Conservation (phyloP, 2,329 filamentous ascomycete species). For the Alternaria sp. region DNA sequence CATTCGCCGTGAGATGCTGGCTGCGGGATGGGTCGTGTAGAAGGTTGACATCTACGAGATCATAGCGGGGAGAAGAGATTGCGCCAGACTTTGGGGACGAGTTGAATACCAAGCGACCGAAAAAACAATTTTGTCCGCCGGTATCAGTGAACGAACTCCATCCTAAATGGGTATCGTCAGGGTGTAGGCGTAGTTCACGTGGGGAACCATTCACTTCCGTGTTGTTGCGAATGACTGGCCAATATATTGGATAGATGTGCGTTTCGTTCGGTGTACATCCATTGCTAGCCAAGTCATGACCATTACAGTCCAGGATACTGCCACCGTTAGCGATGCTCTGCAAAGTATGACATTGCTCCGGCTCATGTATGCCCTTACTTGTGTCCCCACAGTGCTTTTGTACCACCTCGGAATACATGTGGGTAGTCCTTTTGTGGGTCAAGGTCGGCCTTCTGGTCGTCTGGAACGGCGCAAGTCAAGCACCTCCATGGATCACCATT, state of each 20-base stretch:
- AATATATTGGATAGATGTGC: constrained; percentile 55
- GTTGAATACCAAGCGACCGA: constrained; percentile 56
- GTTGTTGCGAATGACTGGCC: constrained; percentile 31
- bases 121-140: constrained; percentile 46
- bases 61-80: constrained; percentile 44
- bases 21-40: neutral
- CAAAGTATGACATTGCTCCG: too few relatives aligned
- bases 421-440: constrained; percentile 52
- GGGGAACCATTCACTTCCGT: constrained; percentile 35
- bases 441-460: constrained; percentile 40
- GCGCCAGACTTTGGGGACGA: constrained; percentile 29
- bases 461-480: constrained; percentile 56
- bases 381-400: constrained; percentile 46
- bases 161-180: constrained; percentile 56
- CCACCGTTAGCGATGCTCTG: too few relatives aligned
- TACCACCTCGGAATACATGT: constrained; percentile 55
- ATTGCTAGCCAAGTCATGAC: constrained; percentile 44
- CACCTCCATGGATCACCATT: constrained; percentile 61
- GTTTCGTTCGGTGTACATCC: constrained; percentile 51
- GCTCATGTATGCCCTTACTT: constrained; percentile 4
- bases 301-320: constrained; percentile 50
- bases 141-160: constrained; percentile 51
- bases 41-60: constrained; percentile 44
- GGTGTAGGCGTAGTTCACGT: constrained; percentile 58
- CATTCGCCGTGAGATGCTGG: neutral